A percentile compares a stretch with the other conserved stretches of the same genome.
These are phyloP conservation scores for Aaosphaeria pasadenensis DNA, from an alignment of 2,329 filamentous ascomycete genomes.

Conservation along the genomic window DNA sequence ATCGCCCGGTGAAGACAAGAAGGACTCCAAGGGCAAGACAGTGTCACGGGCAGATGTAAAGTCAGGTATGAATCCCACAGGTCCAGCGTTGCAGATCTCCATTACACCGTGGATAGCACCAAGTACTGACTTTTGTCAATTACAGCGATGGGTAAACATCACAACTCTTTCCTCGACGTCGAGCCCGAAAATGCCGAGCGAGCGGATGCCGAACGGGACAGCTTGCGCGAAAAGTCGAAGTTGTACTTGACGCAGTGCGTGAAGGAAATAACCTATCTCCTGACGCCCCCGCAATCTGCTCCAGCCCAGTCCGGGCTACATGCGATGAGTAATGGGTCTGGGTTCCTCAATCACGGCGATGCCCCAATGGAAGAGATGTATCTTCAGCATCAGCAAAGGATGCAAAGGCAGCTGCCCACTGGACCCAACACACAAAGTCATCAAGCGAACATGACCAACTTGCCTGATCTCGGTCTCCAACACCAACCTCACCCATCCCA, in stretches of 20 bases:
- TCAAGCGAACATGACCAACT: slow-evolving; percentile 46
- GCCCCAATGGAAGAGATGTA: slow-evolving; percentile 60
- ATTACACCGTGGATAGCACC: not conserved
- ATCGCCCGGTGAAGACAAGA: slow-evolving; percentile 35
- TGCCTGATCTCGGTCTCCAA: slow-evolving; percentile 41
- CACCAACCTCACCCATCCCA: slow-evolving; percentile 37
- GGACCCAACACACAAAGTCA: slow-evolving; percentile 56
- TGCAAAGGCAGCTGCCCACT: slow-evolving; percentile 42
- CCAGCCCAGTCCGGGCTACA: slow-evolving; percentile 49
- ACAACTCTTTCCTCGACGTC: slow-evolving; percentile 52
- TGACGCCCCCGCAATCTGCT: slow-evolving; percentile 63
- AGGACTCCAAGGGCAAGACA: slow-evolving; percentile 31
- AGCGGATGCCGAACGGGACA: slow-evolving; percentile 54
- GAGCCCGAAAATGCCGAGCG: slow-evolving; percentile 41
- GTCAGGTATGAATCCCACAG: slow-evolving; percentile 6
- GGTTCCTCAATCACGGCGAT: slow-evolving; percentile 50
- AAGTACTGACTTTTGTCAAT: slow-evolving; percentile 18
- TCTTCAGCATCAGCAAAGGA: slow-evolving; percentile 56
- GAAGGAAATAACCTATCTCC: slow-evolving; percentile 66
- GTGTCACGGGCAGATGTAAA: slow-evolving; percentile 8
- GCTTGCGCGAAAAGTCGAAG: slow-evolving; percentile 60
- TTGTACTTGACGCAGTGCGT: slow-evolving; percentile 64
- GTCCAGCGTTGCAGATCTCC: not conserved
- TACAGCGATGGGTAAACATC: slow-evolving; percentile 46
- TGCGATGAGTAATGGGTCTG: slow-evolving; percentile 29